Percentiles rank a stretch among this genome's conserved stretches.
These are phyloP conservation scores for Cadophora gregata DNA, from an alignment of 2,329 filamentous ascomycete genomes.

Conservation along the genomic window DNA sequence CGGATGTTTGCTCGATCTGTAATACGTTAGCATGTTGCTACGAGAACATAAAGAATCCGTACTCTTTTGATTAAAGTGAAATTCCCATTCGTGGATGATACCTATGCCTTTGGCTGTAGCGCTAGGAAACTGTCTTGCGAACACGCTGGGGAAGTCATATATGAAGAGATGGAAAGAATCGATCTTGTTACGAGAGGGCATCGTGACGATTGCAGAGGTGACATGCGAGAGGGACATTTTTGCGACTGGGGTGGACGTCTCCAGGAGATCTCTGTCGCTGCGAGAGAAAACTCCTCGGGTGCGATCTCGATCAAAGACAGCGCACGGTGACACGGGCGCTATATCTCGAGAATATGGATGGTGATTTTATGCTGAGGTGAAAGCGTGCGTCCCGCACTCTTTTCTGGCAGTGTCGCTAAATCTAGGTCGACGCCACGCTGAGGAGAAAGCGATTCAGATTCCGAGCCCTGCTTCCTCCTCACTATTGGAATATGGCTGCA, in stretches of 20 bases:
- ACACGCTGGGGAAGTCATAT: neutral
- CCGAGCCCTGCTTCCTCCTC: neutral
- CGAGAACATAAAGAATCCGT: neutral
- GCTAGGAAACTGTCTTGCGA: neutral
- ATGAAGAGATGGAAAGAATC: neutral
- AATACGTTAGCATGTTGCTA: neutral
- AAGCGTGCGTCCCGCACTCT: neutral
- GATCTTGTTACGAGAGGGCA: neutral
- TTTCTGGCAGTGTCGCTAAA: neutral
- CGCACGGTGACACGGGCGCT: neutral
- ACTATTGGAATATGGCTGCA: neutral
- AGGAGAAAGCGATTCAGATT: neutral
- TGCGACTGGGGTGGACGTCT: neutral
- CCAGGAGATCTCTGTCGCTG: neutral
- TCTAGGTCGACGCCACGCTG: neutral
- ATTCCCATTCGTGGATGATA: neutral
- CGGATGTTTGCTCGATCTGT: conserved; percentile 1
- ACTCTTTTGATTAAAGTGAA: conserved; percentile 9
- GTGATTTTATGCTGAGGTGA: neutral
- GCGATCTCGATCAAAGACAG: neutral
- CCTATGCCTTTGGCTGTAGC: neutral
- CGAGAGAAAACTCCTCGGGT: neutral
- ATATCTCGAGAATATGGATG: neutral
- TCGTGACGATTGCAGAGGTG: neutral
- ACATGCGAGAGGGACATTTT: neutral